A percentile compares a stretch with the other conserved stretches of the same genome.
phyloP scores from a whole-genome alignment of 441 rosid genomes.

The Adansonia gregorii region DNA sequence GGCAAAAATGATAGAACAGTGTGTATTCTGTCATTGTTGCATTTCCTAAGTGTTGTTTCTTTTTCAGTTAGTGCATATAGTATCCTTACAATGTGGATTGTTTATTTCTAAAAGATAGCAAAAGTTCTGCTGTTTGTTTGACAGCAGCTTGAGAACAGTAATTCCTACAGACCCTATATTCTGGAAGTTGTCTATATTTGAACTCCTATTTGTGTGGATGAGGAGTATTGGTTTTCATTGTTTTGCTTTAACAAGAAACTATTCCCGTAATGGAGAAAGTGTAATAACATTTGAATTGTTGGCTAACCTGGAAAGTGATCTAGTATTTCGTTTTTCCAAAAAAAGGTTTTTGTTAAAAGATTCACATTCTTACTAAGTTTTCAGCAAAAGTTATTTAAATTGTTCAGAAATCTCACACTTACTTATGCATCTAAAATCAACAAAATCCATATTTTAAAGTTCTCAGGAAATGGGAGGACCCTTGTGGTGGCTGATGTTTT shows the following conservation, averaged over 20 bases:
- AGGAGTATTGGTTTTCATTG: background rate
- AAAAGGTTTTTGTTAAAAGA: background rate
- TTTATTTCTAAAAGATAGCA: background rate
- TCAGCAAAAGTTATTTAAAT: background rate
- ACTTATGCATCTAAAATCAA: background rate
- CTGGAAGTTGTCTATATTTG: background rate
- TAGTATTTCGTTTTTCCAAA: background rate
- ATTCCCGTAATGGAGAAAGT: background rate
- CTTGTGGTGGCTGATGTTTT: conserved; percentile 9
- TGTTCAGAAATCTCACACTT: background rate
- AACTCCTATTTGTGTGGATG: conserved; percentile 6
- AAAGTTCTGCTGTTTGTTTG: conserved; percentile 1
- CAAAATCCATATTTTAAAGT: background rate
- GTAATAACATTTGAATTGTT: background rate
- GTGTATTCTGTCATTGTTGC: background rate
- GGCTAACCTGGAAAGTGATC: background rate
- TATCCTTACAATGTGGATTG: background rate
- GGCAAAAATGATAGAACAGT: background rate
- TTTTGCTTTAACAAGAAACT: background rate
- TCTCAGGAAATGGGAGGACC: background rate
- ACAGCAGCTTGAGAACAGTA: background rate
- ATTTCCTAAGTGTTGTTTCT: background rate
- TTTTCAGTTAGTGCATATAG: background rate
- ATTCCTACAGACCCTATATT: background rate
- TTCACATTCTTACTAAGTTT: background rate